These are phyloP conservation scores for Plasmodium reichenowi DNA, from an alignment of 169 alveolate genomes.

Conservation along the genomic window DNA sequence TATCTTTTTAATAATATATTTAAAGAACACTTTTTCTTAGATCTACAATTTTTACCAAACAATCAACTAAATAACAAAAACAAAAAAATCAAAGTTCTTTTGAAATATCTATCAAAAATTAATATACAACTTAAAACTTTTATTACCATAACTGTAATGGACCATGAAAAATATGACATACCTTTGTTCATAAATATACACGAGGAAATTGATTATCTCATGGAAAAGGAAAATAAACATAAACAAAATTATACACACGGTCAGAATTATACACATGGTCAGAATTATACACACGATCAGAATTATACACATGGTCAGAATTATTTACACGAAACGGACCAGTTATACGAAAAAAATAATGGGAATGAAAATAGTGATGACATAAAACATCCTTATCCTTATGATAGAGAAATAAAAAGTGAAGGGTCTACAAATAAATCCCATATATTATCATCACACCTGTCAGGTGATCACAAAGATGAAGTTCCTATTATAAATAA, in stretches of 20 bases:
- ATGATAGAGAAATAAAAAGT: too few relatives aligned
- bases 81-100: conserved; percentile 21
- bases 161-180: conserved; percentile 33
- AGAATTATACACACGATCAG: too few relatives aligned
- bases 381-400: too few relatives aligned
- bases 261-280: too few relatives aligned
- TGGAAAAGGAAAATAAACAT: conserved; percentile 7
- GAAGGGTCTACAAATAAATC: too few relatives aligned
- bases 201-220: conserved; percentile 45
- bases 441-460: too few relatives aligned
- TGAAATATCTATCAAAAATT: conserved; percentile 25
- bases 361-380: too few relatives aligned
- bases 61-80: conserved; percentile 27
- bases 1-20: conserved; percentile 23
- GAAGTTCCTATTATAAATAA: too few relatives aligned
- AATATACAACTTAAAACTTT: conserved; percentile 26
- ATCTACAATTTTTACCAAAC: conserved; percentile 29
- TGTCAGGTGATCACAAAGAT: too few relatives aligned
- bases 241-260: too few relatives aligned
- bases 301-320: background rate
- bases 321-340: too few relatives aligned
- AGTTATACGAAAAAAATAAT: too few relatives aligned
- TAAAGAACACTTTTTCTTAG: conserved; percentile 22
- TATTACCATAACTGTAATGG: conserved; percentile 28
- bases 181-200: conserved; percentile 51